Conservation (phyloP, 176 grass and related monocot species). For the Urochloa ruziziensis region DNA sequence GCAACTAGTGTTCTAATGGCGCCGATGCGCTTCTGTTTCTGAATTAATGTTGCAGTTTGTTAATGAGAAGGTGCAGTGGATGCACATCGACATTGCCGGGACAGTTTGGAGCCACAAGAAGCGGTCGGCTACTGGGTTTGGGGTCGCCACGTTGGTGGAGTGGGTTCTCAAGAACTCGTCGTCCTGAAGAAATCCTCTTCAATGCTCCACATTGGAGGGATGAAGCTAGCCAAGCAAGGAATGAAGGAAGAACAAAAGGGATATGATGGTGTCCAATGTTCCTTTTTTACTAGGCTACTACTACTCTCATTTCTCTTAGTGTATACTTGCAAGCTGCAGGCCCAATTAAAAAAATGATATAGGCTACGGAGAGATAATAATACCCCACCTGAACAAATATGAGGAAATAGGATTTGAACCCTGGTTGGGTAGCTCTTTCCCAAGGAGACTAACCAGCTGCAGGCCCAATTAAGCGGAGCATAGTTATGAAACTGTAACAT, state of each 20-base stretch:
- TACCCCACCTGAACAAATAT: too few relatives aligned
- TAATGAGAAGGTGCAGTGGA: slow-evolving; percentile 90
- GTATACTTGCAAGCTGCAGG: background rate
- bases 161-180: slow-evolving; percentile 97
- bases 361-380: too few relatives aligned
- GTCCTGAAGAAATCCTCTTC: background rate
- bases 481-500: too few relatives aligned
- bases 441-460: too few relatives aligned
- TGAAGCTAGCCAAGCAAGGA: too few relatives aligned
- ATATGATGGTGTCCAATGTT: background rate
- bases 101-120: slow-evolving; percentile 91
- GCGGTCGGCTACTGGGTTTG: slow-evolving; percentile 71
- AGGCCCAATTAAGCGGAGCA: too few relatives aligned
- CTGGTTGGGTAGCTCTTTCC: too few relatives aligned
- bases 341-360: background rate
- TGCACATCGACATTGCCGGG: slow-evolving; percentile 93
- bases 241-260: background rate
- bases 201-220: background rate
- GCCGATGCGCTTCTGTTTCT: background rate
- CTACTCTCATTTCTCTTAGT: slow-evolving; percentile 6
- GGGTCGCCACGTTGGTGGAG: slow-evolving; percentile 84
- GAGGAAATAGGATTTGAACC: too few relatives aligned
- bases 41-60: slow-evolving; percentile 66
- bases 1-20: background rate
- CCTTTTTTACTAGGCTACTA: background rate